Evolutionary conservation across 768 basidiomycete genomes (phyloP), one percentile per base, ranked within the genome.

Genomic region (Boletus bicolor): DNA sequence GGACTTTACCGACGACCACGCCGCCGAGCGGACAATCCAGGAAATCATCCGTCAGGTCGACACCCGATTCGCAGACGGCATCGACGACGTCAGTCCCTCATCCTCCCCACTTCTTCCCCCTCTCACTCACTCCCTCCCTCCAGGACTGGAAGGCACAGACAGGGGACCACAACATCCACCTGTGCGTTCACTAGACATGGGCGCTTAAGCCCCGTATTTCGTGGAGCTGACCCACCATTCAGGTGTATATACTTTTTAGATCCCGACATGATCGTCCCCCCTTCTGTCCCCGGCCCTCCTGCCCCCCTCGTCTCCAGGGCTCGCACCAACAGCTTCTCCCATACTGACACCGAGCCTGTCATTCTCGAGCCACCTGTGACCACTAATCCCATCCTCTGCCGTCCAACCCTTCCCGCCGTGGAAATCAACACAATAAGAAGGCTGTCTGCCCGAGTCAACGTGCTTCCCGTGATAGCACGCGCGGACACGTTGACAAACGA

Each of bases 191-290:
- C 47, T 63, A 55, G 51, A 53, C 57, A 51, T 46, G 67, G 64
- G 82, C 80, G 56, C 57, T 58, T 61, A 63, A 28, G 17, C 28
- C 39, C 47, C 59, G 46, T 51, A 47, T 54, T 65, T 38, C 61
- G 54, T 46, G 51, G 38, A 32, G 56, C 65, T 65, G 42, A 65
- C 58, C 62, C 46, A 34, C 55, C 62, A 49, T 60, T 53, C 73
- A 91, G 90, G 56, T 92, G 90, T 65, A 84, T 93, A 56, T 93
- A 93, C 75, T 89, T 93, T 74, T 76, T 93, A 73, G 88, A 92
- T 79, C 91, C 91, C 52, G 87, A 89, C 76, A 69, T 78, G 69
- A 89, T 92, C 63, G 78, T 89, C 56, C 87, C 88, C 53, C 86
- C 85, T 35, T 78, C 82, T 53, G 82, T 84, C 43, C 77, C 86